These are phyloP conservation scores for Gossypium australe DNA, from an alignment of 345 rosid genomes.

Conservation along the genomic window DNA sequence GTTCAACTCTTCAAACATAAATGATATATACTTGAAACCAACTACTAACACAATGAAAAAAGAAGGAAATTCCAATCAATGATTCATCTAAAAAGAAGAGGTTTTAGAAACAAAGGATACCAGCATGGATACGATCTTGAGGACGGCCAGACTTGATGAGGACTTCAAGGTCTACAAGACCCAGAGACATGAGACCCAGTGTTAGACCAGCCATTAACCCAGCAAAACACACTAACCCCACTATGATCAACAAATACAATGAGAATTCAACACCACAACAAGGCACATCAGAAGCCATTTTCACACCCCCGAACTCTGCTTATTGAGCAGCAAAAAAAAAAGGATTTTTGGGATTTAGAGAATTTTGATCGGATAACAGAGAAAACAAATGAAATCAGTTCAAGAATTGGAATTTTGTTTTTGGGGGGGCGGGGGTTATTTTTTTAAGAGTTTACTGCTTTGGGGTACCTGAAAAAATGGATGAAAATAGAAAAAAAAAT, in stretches of 20 bases:
- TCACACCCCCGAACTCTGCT: neutral
- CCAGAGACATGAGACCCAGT: constrained; percentile 90
- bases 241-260: constrained; percentile 37
- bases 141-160: constrained; percentile 90
- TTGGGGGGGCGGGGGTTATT: neutral
- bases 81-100: neutral
- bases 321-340: neutral
- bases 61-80: neutral
- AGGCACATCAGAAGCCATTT: constrained; percentile 13
- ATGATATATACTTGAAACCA: neutral
- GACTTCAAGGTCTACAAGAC: constrained; percentile 93
- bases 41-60: neutral
- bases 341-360: neutral
- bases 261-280: constrained; percentile 55
- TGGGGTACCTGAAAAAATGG: neutral
- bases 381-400: neutral
- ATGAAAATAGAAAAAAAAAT: neutral
- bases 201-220: constrained; percentile 97
- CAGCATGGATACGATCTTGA: constrained; percentile 75
- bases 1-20: neutral
- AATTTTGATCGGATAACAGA: neutral
- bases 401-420: neutral
- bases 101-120: constrained; percentile 24
- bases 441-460: neutral
- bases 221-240: constrained; percentile 68